Conservation (phyloP, 1,139 yeast species). For the Hyphopichia fennica region DNA sequence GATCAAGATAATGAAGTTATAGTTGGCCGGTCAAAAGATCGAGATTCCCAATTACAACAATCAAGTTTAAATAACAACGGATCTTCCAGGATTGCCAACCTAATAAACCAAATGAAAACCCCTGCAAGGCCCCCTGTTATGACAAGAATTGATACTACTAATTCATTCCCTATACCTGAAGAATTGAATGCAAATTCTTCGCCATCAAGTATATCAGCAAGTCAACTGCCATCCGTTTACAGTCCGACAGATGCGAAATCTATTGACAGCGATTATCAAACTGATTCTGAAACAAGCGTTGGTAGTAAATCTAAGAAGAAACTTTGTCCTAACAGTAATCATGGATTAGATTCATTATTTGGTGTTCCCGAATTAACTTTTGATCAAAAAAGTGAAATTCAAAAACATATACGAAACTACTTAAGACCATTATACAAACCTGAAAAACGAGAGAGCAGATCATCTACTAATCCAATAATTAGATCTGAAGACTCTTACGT, state of each 20-base stretch:
- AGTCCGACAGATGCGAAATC: conserved; percentile 10
- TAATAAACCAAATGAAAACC: conserved; percentile 28
- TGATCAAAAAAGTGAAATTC: conserved; percentile 51
- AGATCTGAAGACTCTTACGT: conserved; percentile 34
- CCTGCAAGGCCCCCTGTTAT: conserved; percentile 7
- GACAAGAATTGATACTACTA: conserved; percentile 3
- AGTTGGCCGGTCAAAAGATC: not conserved
- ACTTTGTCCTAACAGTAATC: not conserved
- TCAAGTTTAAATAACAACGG: not conserved
- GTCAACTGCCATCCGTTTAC: conserved; percentile 5
- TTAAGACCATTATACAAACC: conserved; percentile 50
- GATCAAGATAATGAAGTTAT: not conserved
- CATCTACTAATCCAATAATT: conserved; percentile 9
- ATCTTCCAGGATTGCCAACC: conserved; percentile 19
- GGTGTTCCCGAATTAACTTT: conserved; percentile 24
- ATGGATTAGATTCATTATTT: not conserved
- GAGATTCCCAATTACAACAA: conserved; percentile 9
- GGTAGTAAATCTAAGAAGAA: not conserved
- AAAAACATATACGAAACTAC: conserved; percentile 50
- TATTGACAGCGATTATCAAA: conserved; percentile 14
- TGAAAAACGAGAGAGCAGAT: not conserved
- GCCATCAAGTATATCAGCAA: conserved; percentile 2
- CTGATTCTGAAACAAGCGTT: conserved; percentile 7
- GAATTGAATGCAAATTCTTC: conserved; percentile 7
- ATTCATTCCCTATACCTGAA: not conserved